These are phyloP conservation scores for Friedmanniomyces simplex DNA, from an alignment of 495 filamentous ascomycete genomes.

Conservation along the genomic window DNA sequence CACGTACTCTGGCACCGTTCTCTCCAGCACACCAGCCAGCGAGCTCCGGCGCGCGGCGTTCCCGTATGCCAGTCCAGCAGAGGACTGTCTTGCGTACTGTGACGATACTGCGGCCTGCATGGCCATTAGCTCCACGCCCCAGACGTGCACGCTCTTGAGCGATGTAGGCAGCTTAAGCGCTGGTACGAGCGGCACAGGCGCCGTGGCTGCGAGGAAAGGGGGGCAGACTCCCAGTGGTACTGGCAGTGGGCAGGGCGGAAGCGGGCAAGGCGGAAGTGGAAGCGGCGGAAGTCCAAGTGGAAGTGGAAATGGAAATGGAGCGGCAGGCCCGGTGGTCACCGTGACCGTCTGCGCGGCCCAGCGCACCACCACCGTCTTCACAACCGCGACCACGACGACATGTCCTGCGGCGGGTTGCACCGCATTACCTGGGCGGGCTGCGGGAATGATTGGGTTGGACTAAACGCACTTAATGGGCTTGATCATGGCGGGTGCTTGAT, in stretches of 20 bases:
- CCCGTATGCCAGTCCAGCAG: neutral
- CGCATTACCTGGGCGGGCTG: neutral
- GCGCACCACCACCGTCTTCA: conserved; percentile 2
- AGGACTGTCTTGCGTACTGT: conserved; percentile 1
- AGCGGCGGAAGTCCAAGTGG: neutral
- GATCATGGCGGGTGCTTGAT: neutral
- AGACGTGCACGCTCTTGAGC: conserved; percentile 1
- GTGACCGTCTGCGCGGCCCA: conserved; percentile 4
- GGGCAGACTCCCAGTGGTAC: neutral
- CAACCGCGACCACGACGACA: conserved; percentile 5
- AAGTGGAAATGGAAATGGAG: neutral
- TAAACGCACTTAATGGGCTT: neutral
- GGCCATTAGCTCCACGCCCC: neutral
- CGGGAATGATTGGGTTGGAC: neutral
- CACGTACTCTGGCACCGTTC: conserved; percentile 12
- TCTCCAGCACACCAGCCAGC: neutral
- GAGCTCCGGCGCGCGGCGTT: neutral
- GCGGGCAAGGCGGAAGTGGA: neutral
- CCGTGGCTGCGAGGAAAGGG: neutral
- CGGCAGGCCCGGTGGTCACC: neutral
- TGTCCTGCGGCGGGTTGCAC: conserved; percentile 3
- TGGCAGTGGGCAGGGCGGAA: neutral
- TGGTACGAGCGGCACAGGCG: neutral
- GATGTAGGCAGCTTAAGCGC: neutral
- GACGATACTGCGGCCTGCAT: neutral